Conservation (phyloP, 257 asterid genomes). For the Nyctanthes arbortristis region DNA sequence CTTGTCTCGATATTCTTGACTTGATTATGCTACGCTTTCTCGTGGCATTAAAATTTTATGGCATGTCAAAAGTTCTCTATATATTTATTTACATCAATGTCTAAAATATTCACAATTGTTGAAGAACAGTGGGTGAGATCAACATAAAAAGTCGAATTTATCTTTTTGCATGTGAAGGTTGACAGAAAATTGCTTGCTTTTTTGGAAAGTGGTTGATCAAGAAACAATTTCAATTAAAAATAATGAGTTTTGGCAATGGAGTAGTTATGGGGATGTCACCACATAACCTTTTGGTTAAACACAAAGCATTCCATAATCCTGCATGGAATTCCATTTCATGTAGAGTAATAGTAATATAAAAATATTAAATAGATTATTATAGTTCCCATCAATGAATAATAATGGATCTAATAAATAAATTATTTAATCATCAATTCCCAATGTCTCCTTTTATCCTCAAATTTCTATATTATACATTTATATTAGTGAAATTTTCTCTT, state of each 20-base stretch:
- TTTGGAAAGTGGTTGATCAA: slow-evolving; percentile 33
- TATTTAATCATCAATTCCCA: not conserved
- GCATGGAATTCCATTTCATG: slow-evolving; percentile 49
- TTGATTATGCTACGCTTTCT: not conserved
- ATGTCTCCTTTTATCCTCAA: not conserved
- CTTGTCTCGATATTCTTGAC: not conserved
- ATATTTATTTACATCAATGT: too few relatives aligned
- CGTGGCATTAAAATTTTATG: not conserved
- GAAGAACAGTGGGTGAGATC: too few relatives aligned
- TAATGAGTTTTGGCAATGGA: slow-evolving; percentile 6
- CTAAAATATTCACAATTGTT: too few relatives aligned
- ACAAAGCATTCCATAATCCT: slow-evolving; percentile 35
- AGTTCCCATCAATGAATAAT: slow-evolving; percentile 14
- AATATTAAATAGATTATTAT: slow-evolving; percentile 8
- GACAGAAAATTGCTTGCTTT: slow-evolving; percentile 36
- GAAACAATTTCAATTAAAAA: slow-evolving; percentile 11
- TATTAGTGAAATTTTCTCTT: not conserved
- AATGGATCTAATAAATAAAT: not conserved
- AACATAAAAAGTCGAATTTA: not conserved
- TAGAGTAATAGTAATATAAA: not conserved
- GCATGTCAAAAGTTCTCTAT: too few relatives aligned
- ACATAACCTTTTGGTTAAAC: slow-evolving; percentile 15
- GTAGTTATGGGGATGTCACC: slow-evolving; percentile 28
- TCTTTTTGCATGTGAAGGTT: slow-evolving; percentile 54
- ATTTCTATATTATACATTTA: not conserved